Evolutionary conservation across 192 early-diverging fungal species (phyloP), one percentile per base, ranked within the genome.

Genomic region (Pilobolus umbonatus): DNA sequence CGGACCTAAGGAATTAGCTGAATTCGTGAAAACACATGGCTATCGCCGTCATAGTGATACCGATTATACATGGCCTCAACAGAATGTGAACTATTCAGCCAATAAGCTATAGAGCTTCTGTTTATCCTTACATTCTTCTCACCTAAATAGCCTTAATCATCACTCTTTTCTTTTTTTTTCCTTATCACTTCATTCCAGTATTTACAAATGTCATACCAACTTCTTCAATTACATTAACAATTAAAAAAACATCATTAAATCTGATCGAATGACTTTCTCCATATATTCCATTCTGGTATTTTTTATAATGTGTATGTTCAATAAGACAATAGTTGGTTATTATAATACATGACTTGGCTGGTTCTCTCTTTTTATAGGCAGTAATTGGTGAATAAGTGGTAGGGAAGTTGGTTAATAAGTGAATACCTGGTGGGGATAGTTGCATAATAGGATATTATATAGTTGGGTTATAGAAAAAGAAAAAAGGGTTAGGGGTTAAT

Each of bases 1-100:
- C 28, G 95, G 93, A 8, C 95, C 95, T 38, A 77, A 75, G 42
- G 81, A 80, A 11, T 70, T 88, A 52, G 78, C 84, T 44, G 86
- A 86, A 44, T 98, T 92, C 72, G 76, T 92, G 22, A 64, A 72
- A 57, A 84, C 78, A 51, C 69, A 76, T 60, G 82, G 79, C 38
- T 54, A 54, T 12, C 35, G 25, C 6, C 52, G 52, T 34, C 34
- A 54, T 54, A 19, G 19, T 4, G 25, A 14, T 6, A 19, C 19
- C 19, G 31, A 36, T 24, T 54, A 54, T 19, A 24, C 52, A 22
- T 54, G 52, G 52, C 52, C 52, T 35, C 32, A 21, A 34, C 52
- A 54, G 38, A 54, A 54, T 6, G 52, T 54, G 34, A 54, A 54
- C 25, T 35, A 31, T 12, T 36, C 31, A 24, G 34, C 52, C 2